phyloP scores from a whole-genome alignment of 768 basidiomycete species.

The Tephrocybe sp. region DNA sequence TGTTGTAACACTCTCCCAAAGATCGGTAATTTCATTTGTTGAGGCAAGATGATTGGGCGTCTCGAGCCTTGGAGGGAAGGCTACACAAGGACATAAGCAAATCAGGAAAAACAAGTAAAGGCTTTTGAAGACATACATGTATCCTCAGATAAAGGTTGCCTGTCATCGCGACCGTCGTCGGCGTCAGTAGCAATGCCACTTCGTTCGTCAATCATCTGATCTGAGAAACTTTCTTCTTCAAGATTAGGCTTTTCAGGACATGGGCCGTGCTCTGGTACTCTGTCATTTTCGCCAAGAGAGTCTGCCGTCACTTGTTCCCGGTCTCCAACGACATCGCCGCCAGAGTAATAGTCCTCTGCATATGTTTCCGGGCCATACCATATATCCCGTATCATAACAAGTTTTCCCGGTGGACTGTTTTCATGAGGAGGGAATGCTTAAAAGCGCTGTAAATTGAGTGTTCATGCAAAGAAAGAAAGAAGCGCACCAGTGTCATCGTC shows the following conservation, averaged over 20 bases:
- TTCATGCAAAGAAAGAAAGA: background rate
- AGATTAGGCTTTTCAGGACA: background rate
- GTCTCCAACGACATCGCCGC: conserved; percentile 20
- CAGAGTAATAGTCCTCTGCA: conserved; percentile 34
- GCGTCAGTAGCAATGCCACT: background rate
- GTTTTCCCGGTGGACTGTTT: conserved; percentile 18
- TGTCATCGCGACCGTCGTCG: conserved; percentile 20
- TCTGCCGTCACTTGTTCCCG: conserved; percentile 4
- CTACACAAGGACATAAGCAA: background rate
- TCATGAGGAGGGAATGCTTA: conserved; percentile 18
- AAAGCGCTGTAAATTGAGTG: background rate
- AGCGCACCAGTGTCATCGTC: conserved; percentile 30
- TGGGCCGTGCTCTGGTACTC: background rate
- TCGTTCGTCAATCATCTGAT: background rate
- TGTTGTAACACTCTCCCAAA: conserved; percentile 29
- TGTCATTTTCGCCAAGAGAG: conserved; percentile 6
- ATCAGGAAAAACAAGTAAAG: background rate
- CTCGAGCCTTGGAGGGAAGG: conserved; percentile 2
- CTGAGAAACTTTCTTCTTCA: background rate
- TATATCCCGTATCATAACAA: conserved; percentile 30
- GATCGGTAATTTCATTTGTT: conserved; percentile 29
- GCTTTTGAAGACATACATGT: conserved; percentile 23
- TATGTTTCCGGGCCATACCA: conserved; percentile 32
- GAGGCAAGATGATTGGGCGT: conserved; percentile 11
- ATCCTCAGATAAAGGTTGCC: conserved; percentile 28